A percentile compares a stretch with the other conserved stretches of the same genome.
These are phyloP conservation scores for Kalaharituber pfeilii DNA, from an alignment of 2,329 filamentous ascomycete genomes.

Conservation along the genomic window DNA sequence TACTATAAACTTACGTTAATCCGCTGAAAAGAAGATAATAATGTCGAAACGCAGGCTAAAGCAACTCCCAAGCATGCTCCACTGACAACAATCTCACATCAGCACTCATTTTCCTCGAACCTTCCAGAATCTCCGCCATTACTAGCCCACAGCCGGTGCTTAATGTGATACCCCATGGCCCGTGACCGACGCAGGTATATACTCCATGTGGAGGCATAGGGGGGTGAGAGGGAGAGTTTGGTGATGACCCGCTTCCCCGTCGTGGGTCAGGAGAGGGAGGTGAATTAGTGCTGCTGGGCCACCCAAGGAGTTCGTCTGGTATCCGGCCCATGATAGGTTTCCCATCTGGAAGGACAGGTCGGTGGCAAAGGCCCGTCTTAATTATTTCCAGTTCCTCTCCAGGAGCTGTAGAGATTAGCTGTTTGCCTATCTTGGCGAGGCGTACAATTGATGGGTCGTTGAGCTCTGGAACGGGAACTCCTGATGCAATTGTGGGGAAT, in stretches of 20 bases:
- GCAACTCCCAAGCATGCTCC: conserved; percentile 7
- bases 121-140: conserved; percentile 47
- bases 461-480: conserved; percentile 3
- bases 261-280: too few relatives aligned
- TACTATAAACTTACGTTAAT: too few relatives aligned
- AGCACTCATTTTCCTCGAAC: conserved; percentile 39
- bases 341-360: conserved; percentile 48
- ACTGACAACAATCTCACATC: conserved; percentile 39
- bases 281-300: conserved; percentile 21
- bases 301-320: conserved; percentile 39
- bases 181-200: conserved; percentile 54
- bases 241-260: background rate
- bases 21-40: too few relatives aligned
- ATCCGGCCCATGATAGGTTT: conserved; percentile 45
- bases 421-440: conserved; percentile 25
- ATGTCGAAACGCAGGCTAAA: background rate
- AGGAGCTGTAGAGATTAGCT: conserved; percentile 20
- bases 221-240: background rate
- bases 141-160: conserved; percentile 52
- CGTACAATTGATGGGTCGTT: conserved; percentile 19
- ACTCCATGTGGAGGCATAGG: conserved; percentile 41
- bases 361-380: conserved; percentile 52
- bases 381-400: conserved; percentile 41
- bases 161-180: conserved; percentile 54
- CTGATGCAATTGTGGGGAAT: conserved; percentile 37